phyloP scores from a whole-genome alignment of 345 rosid species.

The Euphorbia pulcherrima region DNA sequence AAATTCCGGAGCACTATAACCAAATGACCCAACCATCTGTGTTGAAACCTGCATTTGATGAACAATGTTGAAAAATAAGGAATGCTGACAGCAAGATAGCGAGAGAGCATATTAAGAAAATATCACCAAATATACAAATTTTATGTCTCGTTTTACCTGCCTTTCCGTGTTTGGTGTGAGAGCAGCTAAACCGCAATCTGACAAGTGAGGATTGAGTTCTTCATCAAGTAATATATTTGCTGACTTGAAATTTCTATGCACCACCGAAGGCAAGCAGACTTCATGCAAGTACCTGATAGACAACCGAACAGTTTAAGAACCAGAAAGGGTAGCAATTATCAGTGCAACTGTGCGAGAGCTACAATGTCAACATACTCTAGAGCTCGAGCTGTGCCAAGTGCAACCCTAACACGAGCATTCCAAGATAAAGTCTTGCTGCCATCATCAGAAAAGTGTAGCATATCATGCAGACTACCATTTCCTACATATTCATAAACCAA shows the following conservation, averaged over 20 bases:
- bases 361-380: conserved; percentile 68
- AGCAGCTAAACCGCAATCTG: conserved; percentile 96
- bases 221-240: conserved; percentile 95
- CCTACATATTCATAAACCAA: conserved; percentile 73
- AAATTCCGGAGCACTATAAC: conserved; percentile 98
- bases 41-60: conserved; percentile 63
- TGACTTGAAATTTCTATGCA: conserved; percentile 95
- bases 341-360: background rate
- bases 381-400: conserved; percentile 94
- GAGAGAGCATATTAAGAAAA: background rate
- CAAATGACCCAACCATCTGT: conserved; percentile 93
- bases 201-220: conserved; percentile 89
- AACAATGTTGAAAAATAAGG: conserved; percentile 3
- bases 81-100: background rate
- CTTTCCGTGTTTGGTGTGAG: conserved; percentile 87
- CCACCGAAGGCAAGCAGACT: conserved; percentile 94
- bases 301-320: conserved; percentile 20
- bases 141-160: conserved; percentile 47
- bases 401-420: conserved; percentile 98
- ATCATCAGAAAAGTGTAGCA: conserved; percentile 76
- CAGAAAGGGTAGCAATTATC: background rate
- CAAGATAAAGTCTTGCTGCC: conserved; percentile 62
- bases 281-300: conserved; percentile 86
- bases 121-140: background rate
- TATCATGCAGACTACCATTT: conserved; percentile 80